Conservation (phyloP, 306 rosid genomes). For the Spatholobus suberectus region DNA sequence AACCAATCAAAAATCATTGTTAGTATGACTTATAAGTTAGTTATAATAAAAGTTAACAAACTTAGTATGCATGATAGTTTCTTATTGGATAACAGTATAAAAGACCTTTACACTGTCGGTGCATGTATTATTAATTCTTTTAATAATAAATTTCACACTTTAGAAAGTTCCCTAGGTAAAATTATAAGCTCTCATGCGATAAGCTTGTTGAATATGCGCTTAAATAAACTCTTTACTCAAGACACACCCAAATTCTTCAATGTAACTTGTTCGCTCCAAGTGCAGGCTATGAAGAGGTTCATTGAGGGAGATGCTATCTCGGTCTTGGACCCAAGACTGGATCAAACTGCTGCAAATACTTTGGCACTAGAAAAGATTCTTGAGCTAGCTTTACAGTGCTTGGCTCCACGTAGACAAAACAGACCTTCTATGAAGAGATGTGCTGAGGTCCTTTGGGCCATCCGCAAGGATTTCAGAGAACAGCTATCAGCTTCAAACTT, state of each 20-base stretch:
- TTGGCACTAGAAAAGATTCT: conserved; percentile 75
- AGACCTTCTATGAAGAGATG: conserved; percentile 91
- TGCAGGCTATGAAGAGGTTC: conserved; percentile 94
- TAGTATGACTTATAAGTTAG: background rate
- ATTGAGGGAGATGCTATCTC: conserved; percentile 62
- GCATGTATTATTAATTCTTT: background rate
- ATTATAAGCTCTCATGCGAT: background rate
- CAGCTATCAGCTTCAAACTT: conserved; percentile 57
- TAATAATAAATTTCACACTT: background rate
- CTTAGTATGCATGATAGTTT: background rate
- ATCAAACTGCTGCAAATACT: conserved; percentile 55
- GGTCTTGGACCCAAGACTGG: conserved; percentile 78
- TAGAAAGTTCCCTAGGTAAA: background rate
- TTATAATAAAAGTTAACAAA: background rate
- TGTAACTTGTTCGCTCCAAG: conserved; percentile 37
- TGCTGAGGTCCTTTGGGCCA: conserved; percentile 92
- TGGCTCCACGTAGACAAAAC: conserved; percentile 92
- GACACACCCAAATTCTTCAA: background rate
- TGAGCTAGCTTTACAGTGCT: conserved; percentile 89
- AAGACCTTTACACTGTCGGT: background rate
- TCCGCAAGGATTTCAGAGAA: conserved; percentile 86
- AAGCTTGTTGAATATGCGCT: background rate
- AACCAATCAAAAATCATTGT: background rate
- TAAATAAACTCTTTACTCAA: background rate
- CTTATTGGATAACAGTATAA: background rate